Percentiles rank a stretch among this genome's conserved stretches.
Conservation (phyloP, 2,329 filamentous ascomycete species). For the Xylariaceae sp. region DNA sequence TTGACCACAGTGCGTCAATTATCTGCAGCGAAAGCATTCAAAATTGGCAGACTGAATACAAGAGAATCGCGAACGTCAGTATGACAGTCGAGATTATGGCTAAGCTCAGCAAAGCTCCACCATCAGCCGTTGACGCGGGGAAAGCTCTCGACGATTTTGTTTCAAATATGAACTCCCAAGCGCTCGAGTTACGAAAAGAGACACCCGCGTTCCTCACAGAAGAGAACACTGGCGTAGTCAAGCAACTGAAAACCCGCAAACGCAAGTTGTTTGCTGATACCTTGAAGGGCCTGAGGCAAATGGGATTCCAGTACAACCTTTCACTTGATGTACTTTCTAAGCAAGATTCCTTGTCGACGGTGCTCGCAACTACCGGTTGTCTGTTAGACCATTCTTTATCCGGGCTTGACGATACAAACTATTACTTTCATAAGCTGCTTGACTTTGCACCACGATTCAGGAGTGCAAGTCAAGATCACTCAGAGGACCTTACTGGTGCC, state of each 20-base stretch:
- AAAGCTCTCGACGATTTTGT: constrained; percentile 64
- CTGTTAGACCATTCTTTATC: constrained; percentile 28
- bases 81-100: constrained; percentile 73
- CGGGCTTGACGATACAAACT: constrained; percentile 49
- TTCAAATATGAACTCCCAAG: constrained; percentile 61
- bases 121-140: constrained; percentile 50
- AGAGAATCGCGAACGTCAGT: constrained; percentile 66
- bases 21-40: constrained; percentile 32
- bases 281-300: constrained; percentile 73
- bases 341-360: constrained; percentile 65
- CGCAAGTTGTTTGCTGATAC: constrained; percentile 87
- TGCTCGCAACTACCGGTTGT: constrained; percentile 58
- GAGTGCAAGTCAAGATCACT: constrained; percentile 66
- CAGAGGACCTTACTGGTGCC: constrained; percentile 76
- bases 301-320: constrained; percentile 86
- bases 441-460: constrained; percentile 68
- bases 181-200: constrained; percentile 72
- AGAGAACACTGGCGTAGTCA: constrained; percentile 78
- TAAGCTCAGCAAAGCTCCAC: constrained; percentile 51
- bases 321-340: constrained; percentile 66
- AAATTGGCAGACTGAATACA: constrained; percentile 43
- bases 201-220: constrained; percentile 79
- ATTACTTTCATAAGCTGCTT: constrained; percentile 74
- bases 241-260: constrained; percentile 88
- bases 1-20: constrained; percentile 19